Evolutionary conservation across 495 filamentous ascomycete species (phyloP), one percentile per base, ranked within the genome.

Genomic region (Hypoxylon cercidicola): DNA sequence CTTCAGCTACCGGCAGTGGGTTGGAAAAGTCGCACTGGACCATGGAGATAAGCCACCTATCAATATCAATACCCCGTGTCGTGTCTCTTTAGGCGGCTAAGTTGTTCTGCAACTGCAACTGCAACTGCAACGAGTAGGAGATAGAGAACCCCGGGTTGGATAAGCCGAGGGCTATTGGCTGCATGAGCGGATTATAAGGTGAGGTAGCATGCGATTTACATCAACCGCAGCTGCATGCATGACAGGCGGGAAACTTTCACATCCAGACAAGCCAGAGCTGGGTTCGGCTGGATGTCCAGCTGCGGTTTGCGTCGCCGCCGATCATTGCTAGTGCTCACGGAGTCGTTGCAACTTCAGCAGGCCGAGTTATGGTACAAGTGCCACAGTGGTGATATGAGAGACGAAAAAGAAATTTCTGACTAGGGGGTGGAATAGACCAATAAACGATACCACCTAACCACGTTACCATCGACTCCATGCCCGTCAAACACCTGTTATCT

Each of bases 151-250:
- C 51, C 45, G 34, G 25, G 51, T 52, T 35, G 44, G 65, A 68
- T 64, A 56, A 63, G 60, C 60, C 54, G 55, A 45, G 55, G 46
- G 50, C 55, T 35, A 68, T 63, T 60, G 60, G 65, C 51, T 32
- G 55, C 50, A 56, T 60, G 30, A 20, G 65, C 56, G 45, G 65
- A 60, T 55, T 68, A 68, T 68, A 68, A 60, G 60, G 55, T 68
- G 65, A 64, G 60, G 65, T 68, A 60, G 65, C 46, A 68, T 62
- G 60, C 55, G 60, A 55, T 63, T 68, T 64, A 48, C 65, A 64
- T 68, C 60, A 64, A 64, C 65, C 34, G 55, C 45, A 68, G 65
- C 65, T 69, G 62, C 66, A 69, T 69, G 62, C 61, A 69, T 69
- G 66, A 60, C 60, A 65, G 62, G 62, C 61, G 61, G 66, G 57